Percentiles rank a stretch among this genome's conserved stretches.
Conservation (phyloP, 2,329 filamentous ascomycete genomes). For the Exserohilum rostratum region DNA sequence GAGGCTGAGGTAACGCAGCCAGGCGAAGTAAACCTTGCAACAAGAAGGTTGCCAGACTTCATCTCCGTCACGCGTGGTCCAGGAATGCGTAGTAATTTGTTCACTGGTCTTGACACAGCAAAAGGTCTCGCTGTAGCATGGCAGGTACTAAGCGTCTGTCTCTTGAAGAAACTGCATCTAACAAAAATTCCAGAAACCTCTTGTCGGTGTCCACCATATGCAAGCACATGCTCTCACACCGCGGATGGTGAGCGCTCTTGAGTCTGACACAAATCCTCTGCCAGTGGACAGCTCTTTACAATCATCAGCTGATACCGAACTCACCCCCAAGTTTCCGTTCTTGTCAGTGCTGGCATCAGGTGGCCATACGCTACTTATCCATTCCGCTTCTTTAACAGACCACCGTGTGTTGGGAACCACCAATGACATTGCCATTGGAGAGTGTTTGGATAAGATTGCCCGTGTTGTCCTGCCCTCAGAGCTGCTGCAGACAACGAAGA, state of each 20-base stretch:
- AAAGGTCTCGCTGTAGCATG: constrained; percentile 87
- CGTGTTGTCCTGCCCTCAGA: constrained; percentile 72
- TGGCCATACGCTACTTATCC: constrained; percentile 86
- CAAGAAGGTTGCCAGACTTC: constrained; percentile 69
- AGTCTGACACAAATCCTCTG: constrained; percentile 19
- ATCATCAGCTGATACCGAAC: neutral
- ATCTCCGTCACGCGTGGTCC: constrained; percentile 90
- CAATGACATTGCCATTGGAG: constrained; percentile 84
- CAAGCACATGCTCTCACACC: constrained; percentile 93
- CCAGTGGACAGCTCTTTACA: neutral
- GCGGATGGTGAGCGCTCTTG: constrained; percentile 71
- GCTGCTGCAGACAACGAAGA: constrained; percentile 60
- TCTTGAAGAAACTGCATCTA: neutral
- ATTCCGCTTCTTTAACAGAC: constrained; percentile 69
- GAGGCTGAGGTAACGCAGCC: neutral
- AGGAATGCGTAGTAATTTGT: constrained; percentile 81
- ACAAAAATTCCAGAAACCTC: constrained; percentile 60
- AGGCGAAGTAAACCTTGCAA: constrained; percentile 1
- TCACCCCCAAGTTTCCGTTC: constrained; percentile 74
- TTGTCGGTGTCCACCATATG: constrained; percentile 95
- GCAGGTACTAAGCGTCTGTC: constrained; percentile 52
- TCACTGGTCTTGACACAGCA: constrained; percentile 78
- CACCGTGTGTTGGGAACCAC: constrained; percentile 77
- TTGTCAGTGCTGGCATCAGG: constrained; percentile 88
- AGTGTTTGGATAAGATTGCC: constrained; percentile 86